A percentile compares a stretch with the other conserved stretches of the same genome.
phyloP scores from a whole-genome alignment of 805 yeast genomes.

The Candida namnaoensis region DNA sequence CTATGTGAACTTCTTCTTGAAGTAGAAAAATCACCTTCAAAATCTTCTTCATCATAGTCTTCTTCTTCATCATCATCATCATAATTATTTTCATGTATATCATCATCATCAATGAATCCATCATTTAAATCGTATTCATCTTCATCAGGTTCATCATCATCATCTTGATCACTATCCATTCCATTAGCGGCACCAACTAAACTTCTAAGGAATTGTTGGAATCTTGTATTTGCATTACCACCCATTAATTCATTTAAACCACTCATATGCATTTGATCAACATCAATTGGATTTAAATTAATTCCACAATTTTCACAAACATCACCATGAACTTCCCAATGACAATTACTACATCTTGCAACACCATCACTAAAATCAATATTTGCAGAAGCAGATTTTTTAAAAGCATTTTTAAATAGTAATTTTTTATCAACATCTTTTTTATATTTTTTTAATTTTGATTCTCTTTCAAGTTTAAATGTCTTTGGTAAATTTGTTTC shows the following conservation, averaged over 20 bases:
- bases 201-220: no score
- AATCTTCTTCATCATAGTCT: background rate
- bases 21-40: background rate
- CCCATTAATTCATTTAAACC: no score
- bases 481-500: slow-evolving; percentile 4
- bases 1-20: no score
- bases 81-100: background rate
- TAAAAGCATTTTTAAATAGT: slow-evolving; percentile 43
- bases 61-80: slow-evolving; percentile 1
- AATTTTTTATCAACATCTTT: slow-evolving; percentile 26
- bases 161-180: background rate
- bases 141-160: background rate
- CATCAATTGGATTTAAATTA: slow-evolving; percentile 23
- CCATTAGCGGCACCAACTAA: no score
- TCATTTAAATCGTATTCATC: background rate
- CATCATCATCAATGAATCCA: slow-evolving; percentile 11
- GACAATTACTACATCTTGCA: slow-evolving; percentile 66
- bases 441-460: slow-evolving; percentile 25
- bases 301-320: slow-evolving; percentile 65
- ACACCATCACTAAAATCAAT: slow-evolving; percentile 65
- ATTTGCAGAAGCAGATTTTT: slow-evolving; percentile 37
- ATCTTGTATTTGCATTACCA: no score
- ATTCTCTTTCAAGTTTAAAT: slow-evolving; percentile 13
- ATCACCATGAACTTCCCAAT: slow-evolving; percentile 69
- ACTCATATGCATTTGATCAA: slow-evolving; percentile 1